A percentile compares a stretch with the other conserved stretches of the same genome.
Evolutionary conservation across 2,329 filamentous ascomycete species (phyloP).

Genomic region (Plectosphaerella plurivora): DNA sequence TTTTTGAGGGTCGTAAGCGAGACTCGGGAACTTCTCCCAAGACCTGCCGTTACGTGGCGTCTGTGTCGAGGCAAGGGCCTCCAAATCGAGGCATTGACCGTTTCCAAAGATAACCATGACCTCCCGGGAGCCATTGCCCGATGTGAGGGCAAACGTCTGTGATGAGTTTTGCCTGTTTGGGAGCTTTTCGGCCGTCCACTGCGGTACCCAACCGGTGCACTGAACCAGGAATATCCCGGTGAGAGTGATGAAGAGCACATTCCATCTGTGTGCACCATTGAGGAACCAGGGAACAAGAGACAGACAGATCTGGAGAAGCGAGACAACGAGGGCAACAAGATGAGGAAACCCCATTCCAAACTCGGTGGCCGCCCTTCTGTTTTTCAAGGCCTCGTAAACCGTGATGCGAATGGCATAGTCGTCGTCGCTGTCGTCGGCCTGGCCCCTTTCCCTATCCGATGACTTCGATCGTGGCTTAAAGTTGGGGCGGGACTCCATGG

Average conservation of each 20-base stretch:
- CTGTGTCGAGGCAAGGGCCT: background rate
- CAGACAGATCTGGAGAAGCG: background rate
- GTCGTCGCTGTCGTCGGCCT: background rate
- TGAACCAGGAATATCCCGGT: background rate
- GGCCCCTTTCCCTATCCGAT: background rate
- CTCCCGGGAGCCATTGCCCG: background rate
- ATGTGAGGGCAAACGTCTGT: background rate
- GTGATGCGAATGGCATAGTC: background rate
- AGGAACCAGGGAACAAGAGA: background rate
- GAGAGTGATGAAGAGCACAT: background rate
- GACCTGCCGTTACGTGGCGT: background rate
- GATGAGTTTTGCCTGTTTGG: background rate
- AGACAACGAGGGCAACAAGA: background rate
- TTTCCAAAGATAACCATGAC: constrained; percentile 1
- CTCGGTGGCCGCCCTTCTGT: background rate
- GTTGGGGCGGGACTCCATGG: background rate
- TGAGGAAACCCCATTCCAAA: background rate
- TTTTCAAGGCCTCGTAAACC: background rate
- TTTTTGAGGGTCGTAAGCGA: background rate
- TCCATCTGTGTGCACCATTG: background rate
- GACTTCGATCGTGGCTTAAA: too few species aligned
- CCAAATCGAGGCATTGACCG: background rate
- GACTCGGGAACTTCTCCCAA: background rate
- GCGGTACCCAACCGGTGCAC: background rate
- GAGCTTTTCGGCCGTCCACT: constrained; percentile 1